Evolutionary conservation across 73 alveolate species (phyloP).

Genomic region (Paramecium sexaurelia): DNA sequence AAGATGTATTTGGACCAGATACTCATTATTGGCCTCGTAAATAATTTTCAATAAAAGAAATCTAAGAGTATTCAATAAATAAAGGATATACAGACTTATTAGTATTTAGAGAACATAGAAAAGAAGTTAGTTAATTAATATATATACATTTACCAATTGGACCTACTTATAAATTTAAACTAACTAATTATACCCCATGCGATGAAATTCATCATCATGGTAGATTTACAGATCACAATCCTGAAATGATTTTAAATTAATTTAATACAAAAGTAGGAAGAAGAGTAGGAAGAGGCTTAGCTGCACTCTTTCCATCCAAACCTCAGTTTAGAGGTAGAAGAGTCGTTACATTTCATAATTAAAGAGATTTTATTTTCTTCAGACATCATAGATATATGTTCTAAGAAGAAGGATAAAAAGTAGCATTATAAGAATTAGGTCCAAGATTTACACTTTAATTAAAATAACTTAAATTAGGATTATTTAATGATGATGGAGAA

Average conservation of each 20-base stretch:
- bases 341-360: slow-evolving; percentile 66
- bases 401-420: slow-evolving; percentile 58
- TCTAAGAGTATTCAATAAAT: slow-evolving; percentile 86
- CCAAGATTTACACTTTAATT: slow-evolving; percentile 66
- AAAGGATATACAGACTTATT: slow-evolving; percentile 94
- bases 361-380: slow-evolving; percentile 67
- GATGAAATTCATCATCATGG: slow-evolving; percentile 93
- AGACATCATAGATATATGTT: slow-evolving; percentile 70
- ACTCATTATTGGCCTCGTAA: slow-evolving; percentile 79
- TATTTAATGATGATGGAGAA: slow-evolving; percentile 63
- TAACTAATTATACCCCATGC: slow-evolving; percentile 86
- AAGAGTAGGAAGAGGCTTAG: slow-evolving; percentile 96
- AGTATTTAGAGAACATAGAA: slow-evolving; percentile 92
- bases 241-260: slow-evolving; percentile 95
- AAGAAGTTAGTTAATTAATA: slow-evolving; percentile 88
- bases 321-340: slow-evolving; percentile 68
- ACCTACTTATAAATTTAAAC: slow-evolving; percentile 97
- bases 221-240: slow-evolving; percentile 89
- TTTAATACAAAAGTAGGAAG: slow-evolving; percentile 97
- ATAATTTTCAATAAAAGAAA: slow-evolving; percentile 87
- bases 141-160: slow-evolving; percentile 97
- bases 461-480: slow-evolving; percentile 56
- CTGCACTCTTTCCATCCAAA: slow-evolving; percentile 93
- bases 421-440: slow-evolving; percentile 65
- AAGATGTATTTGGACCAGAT: slow-evolving; percentile 57